A percentile compares a stretch with the other conserved stretches of the same genome.
Conservation (phyloP, 768 basidiomycete genomes). For the Suillus alpinus region DNA sequence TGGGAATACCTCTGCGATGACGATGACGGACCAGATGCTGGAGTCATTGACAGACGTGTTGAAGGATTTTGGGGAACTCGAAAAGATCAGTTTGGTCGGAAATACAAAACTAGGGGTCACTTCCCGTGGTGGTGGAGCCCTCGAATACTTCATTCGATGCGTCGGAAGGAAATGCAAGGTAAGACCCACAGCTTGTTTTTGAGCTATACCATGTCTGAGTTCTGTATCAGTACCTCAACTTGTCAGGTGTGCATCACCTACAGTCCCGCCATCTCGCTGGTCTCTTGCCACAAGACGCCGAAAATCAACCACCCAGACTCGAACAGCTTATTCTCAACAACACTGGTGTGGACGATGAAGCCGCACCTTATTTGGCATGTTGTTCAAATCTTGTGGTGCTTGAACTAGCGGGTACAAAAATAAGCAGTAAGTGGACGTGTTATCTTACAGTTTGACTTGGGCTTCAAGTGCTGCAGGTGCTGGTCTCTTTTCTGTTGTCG, state of each 20-base stretch:
- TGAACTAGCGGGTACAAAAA: constrained; percentile 54
- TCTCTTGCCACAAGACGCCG: constrained; percentile 30
- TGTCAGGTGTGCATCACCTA: constrained; percentile 51
- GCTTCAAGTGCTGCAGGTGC: constrained; percentile 34
- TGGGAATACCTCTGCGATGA: constrained; percentile 48
- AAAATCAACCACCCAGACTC: constrained; percentile 34
- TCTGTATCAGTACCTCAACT: constrained; percentile 48
- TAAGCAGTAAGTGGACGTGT: constrained; percentile 46
- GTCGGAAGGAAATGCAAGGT: constrained; percentile 65
- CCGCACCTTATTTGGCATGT: constrained; percentile 47
- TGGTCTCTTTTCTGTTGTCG: constrained; percentile 56
- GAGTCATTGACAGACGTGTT: constrained; percentile 41
- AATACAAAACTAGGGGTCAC: constrained; percentile 57
- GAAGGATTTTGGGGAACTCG: constrained; percentile 35
- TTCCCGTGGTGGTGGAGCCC: constrained; percentile 31
- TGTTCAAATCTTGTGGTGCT: constrained; percentile 49
- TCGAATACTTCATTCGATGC: constrained; percentile 44
- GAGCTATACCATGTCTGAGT: neutral
- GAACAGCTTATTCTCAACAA: constrained; percentile 55
- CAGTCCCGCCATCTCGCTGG: constrained; percentile 51
- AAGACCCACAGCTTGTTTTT: constrained; percentile 11
- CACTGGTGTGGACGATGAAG: constrained; percentile 59
- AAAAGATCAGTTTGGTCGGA: constrained; percentile 58
- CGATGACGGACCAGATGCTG: constrained; percentile 52
- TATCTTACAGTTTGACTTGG: neutral